phyloP scores from a whole-genome alignment of 192 early-diverging fungal species.

The Geranomyces michiganensis region DNA sequence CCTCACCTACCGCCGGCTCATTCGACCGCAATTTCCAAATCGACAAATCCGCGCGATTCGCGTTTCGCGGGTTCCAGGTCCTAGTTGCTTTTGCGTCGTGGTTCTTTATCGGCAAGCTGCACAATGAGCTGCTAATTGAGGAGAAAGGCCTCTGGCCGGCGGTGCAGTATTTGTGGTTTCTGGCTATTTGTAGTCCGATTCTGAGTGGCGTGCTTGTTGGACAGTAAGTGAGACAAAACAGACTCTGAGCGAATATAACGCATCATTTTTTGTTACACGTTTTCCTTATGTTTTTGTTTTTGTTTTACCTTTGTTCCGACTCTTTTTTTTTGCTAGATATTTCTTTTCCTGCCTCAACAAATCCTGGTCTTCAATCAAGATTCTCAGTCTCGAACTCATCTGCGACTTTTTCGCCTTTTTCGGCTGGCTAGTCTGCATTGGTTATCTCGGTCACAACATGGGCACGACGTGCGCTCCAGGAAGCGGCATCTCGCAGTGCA shows the following conservation, averaged over 20 bases:
- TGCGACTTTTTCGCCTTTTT: constrained; percentile 32
- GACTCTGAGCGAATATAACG: not conserved
- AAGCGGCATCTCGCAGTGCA: constrained; percentile 13
- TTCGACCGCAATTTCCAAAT: constrained; percentile 48
- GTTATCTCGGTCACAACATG: constrained; percentile 4
- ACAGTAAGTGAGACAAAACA: constrained; percentile 33
- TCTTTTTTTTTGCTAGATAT: no score
- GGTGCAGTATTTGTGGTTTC: constrained; percentile 42
- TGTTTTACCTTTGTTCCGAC: no score
- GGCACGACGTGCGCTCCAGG: constrained; percentile 12
- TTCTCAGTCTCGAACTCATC: constrained; percentile 37
- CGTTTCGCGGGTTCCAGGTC: constrained; percentile 40
- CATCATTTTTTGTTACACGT: no score
- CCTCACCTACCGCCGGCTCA: constrained; percentile 16
- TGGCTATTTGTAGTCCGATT: constrained; percentile 34
- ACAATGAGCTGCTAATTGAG: constrained; percentile 15
- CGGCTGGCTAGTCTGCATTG: constrained; percentile 32
- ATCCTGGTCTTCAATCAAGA: constrained; percentile 42
- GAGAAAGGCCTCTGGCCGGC: constrained; percentile 9
- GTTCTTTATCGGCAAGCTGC: constrained; percentile 38
- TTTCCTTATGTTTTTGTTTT: no score
- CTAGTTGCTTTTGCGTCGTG: constrained; percentile 34
- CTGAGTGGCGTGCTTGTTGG: constrained; percentile 39
- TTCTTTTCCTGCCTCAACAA: constrained; percentile 43
- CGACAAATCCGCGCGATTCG: constrained; percentile 44